These are phyloP conservation scores for Chlorella sp. DNA, from an alignment of 139 green algal species.

Conservation along the genomic window DNA sequence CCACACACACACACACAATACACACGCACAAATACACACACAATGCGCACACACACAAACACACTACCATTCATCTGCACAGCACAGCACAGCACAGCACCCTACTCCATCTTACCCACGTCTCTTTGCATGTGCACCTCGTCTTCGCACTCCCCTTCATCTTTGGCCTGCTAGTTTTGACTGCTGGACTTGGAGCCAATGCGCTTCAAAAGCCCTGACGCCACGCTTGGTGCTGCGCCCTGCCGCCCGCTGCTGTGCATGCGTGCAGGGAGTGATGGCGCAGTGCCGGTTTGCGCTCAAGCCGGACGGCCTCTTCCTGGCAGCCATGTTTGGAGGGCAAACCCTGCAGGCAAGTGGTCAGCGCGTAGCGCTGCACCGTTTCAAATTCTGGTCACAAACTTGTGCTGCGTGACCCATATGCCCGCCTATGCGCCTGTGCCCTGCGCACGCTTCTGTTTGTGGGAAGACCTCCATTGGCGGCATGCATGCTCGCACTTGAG, in stretches of 20 bases:
- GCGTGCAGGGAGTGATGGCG: slow-evolving; percentile 66
- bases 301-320: slow-evolving; percentile 85
- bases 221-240: neutral
- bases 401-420: neutral
- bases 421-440: neutral
- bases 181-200: neutral
- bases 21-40: too few species aligned
- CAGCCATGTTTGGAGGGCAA: slow-evolving; percentile 78
- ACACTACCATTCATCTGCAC: too few species aligned
- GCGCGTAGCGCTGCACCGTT: neutral
- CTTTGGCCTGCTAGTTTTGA: too few species aligned
- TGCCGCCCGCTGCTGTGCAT: neutral
- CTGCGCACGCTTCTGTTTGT: neutral
- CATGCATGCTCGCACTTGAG: neutral
- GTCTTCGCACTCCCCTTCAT: neutral
- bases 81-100: too few species aligned
- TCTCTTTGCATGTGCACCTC: neutral
- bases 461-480: too few species aligned
- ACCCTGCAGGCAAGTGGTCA: slow-evolving; percentile 65
- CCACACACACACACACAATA: neutral
- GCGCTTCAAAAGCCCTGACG: neutral
- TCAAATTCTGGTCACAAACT: neutral
- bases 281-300: slow-evolving; percentile 71
- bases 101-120: neutral
- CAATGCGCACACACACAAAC: too few species aligned